A percentile compares a stretch with the other conserved stretches of the same genome.
These are phyloP conservation scores for Lipomyces kockii DNA, from an alignment of 805 yeast species.

Conservation along the genomic window DNA sequence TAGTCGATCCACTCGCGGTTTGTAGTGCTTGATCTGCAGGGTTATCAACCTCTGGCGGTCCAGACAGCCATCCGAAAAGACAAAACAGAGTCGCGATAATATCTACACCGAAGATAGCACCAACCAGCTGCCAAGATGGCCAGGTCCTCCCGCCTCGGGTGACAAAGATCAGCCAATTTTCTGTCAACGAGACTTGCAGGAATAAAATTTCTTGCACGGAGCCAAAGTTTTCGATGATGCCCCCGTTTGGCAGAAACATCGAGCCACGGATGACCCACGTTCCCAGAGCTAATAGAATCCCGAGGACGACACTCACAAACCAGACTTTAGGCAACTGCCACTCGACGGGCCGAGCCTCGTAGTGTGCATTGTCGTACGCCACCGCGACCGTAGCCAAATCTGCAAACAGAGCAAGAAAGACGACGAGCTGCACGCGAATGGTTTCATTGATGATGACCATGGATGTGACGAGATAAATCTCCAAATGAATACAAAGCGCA, in stretches of 20 bases:
- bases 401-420: slow-evolving; percentile 95
- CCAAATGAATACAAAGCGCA: slow-evolving; percentile 93
- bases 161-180: slow-evolving; percentile 95
- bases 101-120: slow-evolving; percentile 91
- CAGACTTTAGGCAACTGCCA: slow-evolving; percentile 98
- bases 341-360: slow-evolving; percentile 89
- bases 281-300: slow-evolving; percentile 84
- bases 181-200: slow-evolving; percentile 93
- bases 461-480: slow-evolving; percentile 92
- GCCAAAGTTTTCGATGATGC: slow-evolving; percentile 95
- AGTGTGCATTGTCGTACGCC: slow-evolving; percentile 97
- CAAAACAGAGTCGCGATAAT: slow-evolving; percentile 89
- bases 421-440: slow-evolving; percentile 85
- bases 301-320: slow-evolving; percentile 93
- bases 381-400: slow-evolving; percentile 96
- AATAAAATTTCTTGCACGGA: slow-evolving; percentile 91
- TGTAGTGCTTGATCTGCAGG: slow-evolving; percentile 54
- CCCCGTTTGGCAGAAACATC: slow-evolving; percentile 77
- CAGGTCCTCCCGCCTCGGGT: slow-evolving; percentile 98
- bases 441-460: slow-evolving; percentile 91
- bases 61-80: slow-evolving; percentile 87
- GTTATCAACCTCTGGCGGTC: slow-evolving; percentile 44
- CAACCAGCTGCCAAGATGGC: slow-evolving; percentile 97
- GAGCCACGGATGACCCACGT: slow-evolving; percentile 94
- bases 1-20: slow-evolving; percentile 44